A percentile compares a stretch with the other conserved stretches of the same genome.
These are phyloP conservation scores for Coniophora puteana DNA, from an alignment of 1,284 basidiomycete genomes.

Conservation along the genomic window DNA sequence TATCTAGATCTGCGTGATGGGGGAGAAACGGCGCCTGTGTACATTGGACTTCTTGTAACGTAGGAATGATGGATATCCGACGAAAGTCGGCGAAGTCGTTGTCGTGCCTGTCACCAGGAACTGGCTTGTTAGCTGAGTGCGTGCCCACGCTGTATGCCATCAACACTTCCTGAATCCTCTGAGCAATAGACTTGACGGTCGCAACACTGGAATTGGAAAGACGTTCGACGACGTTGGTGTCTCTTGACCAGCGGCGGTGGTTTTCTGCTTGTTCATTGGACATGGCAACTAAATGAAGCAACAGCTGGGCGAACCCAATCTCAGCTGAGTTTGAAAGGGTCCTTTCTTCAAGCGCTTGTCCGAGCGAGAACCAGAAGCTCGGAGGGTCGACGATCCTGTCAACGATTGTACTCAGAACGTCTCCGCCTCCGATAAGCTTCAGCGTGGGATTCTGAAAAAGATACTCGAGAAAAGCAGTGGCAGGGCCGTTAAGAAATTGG, in stretches of 20 bases:
- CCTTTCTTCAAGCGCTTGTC: too few species aligned
- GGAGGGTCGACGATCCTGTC: too few species aligned
- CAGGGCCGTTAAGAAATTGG: too few species aligned
- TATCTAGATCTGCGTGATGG: constrained; percentile 34
- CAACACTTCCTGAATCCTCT: constrained; percentile 37
- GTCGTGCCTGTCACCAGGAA: constrained; percentile 54
- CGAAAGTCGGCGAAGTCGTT: constrained; percentile 56
- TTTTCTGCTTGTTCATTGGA: background rate
- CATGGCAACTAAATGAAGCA: too few species aligned
- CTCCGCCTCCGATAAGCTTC: constrained; percentile 35
- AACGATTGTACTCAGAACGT: too few species aligned
- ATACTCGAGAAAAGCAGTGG: too few species aligned
- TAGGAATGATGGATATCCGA: constrained; percentile 50
- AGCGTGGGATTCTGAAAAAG: too few species aligned
- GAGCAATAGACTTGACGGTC: constrained; percentile 30
- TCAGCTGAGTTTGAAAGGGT: too few species aligned
- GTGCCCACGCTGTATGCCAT: constrained; percentile 22
- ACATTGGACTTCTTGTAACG: constrained; percentile 46
- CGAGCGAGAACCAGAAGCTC: too few species aligned
- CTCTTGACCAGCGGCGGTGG: constrained; percentile 1
- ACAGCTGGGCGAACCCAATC: too few species aligned
- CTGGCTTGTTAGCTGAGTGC: constrained; percentile 11
- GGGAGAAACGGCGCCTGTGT: constrained; percentile 41
- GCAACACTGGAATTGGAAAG: background rate
- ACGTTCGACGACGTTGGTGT: background rate